Percentiles rank a stretch among this genome's conserved stretches.
These are phyloP conservation scores for Senna siamea DNA, from an alignment of 306 rosid genomes.

Conservation along the genomic window DNA sequence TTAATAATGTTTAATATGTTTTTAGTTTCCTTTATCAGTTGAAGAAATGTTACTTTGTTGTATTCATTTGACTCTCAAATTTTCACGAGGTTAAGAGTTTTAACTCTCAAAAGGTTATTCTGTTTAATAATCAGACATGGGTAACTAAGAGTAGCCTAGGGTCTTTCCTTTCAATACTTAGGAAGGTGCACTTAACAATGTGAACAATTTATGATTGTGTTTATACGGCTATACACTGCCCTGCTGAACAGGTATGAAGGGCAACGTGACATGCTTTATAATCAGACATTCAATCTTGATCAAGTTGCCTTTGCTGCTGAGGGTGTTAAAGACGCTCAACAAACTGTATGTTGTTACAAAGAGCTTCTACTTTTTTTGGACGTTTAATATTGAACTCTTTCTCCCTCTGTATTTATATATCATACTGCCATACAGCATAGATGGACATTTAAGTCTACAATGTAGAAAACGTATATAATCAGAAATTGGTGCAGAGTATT, in stretches of 20 bases:
- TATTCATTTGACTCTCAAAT: background rate
- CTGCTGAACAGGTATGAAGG: conserved; percentile 89
- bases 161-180: conserved; percentile 24
- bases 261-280: conserved; percentile 90
- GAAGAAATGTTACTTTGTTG: background rate
- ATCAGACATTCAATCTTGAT: conserved; percentile 92
- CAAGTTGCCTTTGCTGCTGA: conserved; percentile 95
- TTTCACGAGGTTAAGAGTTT: background rate
- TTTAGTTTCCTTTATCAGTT: background rate
- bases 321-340: conserved; percentile 91
- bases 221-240: conserved; percentile 7
- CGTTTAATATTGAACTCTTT: conserved; percentile 8
- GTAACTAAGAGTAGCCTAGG: background rate
- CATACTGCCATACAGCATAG: background rate
- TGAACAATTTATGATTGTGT: background rate
- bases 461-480: background rate
- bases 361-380: conserved; percentile 29
- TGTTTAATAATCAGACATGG: background rate
- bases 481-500: background rate
- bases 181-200: conserved; percentile 23
- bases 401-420: background rate
- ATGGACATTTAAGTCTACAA: conserved; percentile 4
- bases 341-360: conserved; percentile 73
- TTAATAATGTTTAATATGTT: background rate
- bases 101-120: background rate